Conservation (phyloP, 768 basidiomycete species). For the Mycena filopes region DNA sequence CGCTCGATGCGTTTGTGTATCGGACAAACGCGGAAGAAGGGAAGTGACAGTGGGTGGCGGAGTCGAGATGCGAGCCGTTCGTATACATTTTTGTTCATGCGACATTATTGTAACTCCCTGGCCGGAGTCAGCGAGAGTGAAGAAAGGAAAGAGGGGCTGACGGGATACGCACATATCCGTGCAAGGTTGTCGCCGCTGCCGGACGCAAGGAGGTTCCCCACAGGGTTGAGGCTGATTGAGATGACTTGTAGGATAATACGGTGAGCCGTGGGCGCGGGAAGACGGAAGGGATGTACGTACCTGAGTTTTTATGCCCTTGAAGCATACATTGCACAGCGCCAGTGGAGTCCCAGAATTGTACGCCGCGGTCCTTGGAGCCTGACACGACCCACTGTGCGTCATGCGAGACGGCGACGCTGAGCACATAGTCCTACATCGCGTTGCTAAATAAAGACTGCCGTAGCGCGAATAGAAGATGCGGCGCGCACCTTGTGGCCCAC, state of each 20-base stretch:
- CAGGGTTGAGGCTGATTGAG: slow-evolving; percentile 59
- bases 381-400: slow-evolving; percentile 96
- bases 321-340: slow-evolving; percentile 91
- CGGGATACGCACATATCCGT: slow-evolving; percentile 57
- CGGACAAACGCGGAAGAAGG: neutral
- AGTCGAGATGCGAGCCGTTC: neutral
- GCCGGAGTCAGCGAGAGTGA: neutral
- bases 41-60: neutral
- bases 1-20: neutral
- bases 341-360: slow-evolving; percentile 90
- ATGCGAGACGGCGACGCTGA: slow-evolving; percentile 70
- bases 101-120: slow-evolving; percentile 29
- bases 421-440: slow-evolving; percentile 42
- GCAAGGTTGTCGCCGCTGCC: slow-evolving; percentile 67
- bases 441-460: neutral
- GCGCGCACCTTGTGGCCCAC: slow-evolving; percentile 82
- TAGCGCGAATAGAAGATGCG: neutral
- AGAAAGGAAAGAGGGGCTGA: neutral
- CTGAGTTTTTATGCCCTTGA: slow-evolving; percentile 74
- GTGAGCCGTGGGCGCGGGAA: too few relatives aligned
- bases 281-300: slow-evolving; percentile 42
- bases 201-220: slow-evolving; percentile 58
- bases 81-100: slow-evolving; percentile 10
- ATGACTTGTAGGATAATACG: slow-evolving; percentile 48
- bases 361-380: slow-evolving; percentile 93